Conservation (phyloP, 2,329 filamentous ascomycete genomes). For the Fusarium sp. region DNA sequence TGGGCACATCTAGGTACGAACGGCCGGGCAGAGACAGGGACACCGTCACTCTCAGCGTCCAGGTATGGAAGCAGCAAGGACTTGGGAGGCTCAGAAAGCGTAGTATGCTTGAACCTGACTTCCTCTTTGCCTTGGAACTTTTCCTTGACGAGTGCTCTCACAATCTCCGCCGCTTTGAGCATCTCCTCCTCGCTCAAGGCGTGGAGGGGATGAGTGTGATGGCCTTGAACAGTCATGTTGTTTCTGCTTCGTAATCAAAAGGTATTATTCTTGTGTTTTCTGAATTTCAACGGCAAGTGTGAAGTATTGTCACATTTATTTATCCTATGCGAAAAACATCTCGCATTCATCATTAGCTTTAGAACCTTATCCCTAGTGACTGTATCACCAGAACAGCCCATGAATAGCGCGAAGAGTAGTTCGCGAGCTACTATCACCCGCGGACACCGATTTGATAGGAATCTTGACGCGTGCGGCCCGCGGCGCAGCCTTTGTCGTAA, state of each 20-base stretch:
- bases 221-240: neutral
- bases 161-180: neutral
- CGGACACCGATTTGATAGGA: neutral
- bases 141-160: neutral
- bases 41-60: neutral
- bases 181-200: neutral
- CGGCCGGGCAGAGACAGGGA: neutral
- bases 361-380: neutral
- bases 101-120: neutral
- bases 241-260: no score
- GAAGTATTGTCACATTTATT: no score
- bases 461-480: neutral
- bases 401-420: neutral
- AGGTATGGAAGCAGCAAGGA: neutral
- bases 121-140: neutral
- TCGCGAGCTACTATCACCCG: neutral
- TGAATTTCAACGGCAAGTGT: no score
- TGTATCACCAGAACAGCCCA: neutral
- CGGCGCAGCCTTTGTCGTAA: no score
- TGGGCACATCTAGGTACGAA: neutral
- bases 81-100: neutral
- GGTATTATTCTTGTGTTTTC: no score
- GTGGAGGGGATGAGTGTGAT: neutral
- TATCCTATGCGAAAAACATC: neutral
- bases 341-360: accelerated